phyloP scores from a whole-genome alignment of 495 filamentous ascomycete genomes.

The Penicillium paradoxum region DNA sequence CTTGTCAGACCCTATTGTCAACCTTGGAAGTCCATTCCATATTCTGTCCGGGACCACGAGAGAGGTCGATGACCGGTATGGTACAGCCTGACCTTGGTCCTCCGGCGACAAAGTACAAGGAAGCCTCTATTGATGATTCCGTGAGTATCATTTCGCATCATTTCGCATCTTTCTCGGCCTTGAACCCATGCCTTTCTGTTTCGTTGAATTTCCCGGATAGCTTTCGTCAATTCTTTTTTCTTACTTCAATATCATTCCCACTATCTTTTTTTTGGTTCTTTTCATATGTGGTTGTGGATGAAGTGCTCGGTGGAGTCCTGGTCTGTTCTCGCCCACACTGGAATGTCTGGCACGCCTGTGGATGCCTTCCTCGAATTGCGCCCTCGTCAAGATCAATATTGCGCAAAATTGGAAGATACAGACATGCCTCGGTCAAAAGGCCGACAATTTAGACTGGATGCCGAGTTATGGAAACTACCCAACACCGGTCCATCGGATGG shows the following conservation, averaged over 20 bases:
- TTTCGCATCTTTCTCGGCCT: conserved; percentile 6
- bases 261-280: conserved; percentile 12
- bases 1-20: conserved; percentile 1
- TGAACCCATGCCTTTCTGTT: conserved; percentile 3
- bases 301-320: background rate
- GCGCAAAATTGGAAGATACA: background rate
- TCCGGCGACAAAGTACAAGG: conserved; percentile 40
- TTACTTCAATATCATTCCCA: conserved; percentile 24
- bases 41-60: conserved; percentile 16
- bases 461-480: background rate
- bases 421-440: background rate
- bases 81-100: conserved; percentile 44
- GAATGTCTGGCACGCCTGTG: background rate
- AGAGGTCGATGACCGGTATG: conserved; percentile 43
- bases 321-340: background rate
- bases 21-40: too few species aligned
- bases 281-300: conserved; percentile 4
- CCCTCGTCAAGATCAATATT: background rate
- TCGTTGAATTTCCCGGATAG: conserved; percentile 10
- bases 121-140: conserved; percentile 38
- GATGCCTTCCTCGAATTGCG: background rate
- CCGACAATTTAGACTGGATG: background rate
- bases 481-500: background rate
- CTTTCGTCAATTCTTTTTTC: conserved; percentile 10
- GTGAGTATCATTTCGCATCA: conserved; percentile 29